A percentile compares a stretch with the other conserved stretches of the same genome.
These are phyloP conservation scores for sunflower (Helianthus annuus) DNA, from an alignment of 129 eudicot genomes.

Conservation along the genomic window DNA sequence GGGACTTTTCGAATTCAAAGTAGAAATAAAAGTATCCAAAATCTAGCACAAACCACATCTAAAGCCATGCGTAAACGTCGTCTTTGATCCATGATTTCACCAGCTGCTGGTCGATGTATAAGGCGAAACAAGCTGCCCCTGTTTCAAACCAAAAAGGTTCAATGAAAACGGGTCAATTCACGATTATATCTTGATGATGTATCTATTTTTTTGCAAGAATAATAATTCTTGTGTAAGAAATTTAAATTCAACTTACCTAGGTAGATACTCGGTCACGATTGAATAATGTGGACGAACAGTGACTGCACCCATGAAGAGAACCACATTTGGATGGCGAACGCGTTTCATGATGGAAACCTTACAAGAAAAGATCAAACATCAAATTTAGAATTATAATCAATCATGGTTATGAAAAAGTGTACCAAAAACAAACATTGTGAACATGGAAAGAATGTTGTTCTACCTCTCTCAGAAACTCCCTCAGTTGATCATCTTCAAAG, in stretches of 20 bases:
- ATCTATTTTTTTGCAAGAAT: constrained; percentile 17
- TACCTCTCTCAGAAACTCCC: constrained; percentile 95
- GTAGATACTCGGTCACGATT: constrained; percentile 89
- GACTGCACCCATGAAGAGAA: constrained; percentile 98
- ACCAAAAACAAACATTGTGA: not conserved
- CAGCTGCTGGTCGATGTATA: constrained; percentile 85
- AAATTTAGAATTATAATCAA: not conserved
- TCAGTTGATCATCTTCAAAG: constrained; percentile 82
- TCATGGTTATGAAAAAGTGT: not conserved
- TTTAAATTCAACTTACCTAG: constrained; percentile 46
- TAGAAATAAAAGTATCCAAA: not conserved
- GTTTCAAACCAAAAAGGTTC: constrained; percentile 5
- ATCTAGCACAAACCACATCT: constrained; percentile 75
- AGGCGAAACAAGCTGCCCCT: constrained; percentile 94
- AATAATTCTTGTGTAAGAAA: not conserved
- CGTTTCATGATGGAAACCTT: constrained; percentile 98
- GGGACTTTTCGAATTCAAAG: not conserved
- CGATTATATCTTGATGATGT: not conserved
- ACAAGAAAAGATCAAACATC: constrained; percentile 6
- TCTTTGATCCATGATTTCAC: constrained; percentile 80
- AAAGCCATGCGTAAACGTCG: constrained; percentile 89
- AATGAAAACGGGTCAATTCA: not conserved
- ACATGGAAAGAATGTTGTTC: not conserved
- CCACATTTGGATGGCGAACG: constrained; percentile 97
- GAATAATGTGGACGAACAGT: constrained; percentile 92